A percentile compares a stretch with the other conserved stretches of the same genome.
Evolutionary conservation across 2,329 filamentous ascomycete genomes (phyloP).

Genomic region (Acrocalymma vagum): DNA sequence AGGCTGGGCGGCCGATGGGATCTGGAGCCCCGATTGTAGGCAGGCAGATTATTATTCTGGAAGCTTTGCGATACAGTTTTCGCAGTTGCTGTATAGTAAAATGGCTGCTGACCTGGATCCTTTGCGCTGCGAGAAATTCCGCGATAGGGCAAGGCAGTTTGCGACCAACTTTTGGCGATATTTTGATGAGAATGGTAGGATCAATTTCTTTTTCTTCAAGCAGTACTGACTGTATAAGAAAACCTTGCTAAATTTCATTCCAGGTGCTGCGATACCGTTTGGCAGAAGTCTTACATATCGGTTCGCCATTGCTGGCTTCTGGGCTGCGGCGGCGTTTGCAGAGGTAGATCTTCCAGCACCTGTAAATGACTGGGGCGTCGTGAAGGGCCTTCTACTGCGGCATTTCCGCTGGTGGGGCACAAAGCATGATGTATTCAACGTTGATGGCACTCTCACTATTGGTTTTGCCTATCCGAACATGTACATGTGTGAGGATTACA

Average conservation of each 20-base stretch:
- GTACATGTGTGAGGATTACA: conserved; percentile 66
- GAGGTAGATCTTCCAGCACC: conserved; percentile 51
- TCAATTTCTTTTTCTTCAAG: neutral
- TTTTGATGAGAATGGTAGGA: conserved; percentile 56
- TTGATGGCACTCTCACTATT: conserved; percentile 61
- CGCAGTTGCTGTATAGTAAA: conserved; percentile 57
- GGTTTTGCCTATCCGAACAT: conserved; percentile 60
- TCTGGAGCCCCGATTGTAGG: conserved; percentile 48
- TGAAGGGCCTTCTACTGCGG: conserved; percentile 60
- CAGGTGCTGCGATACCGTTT: conserved; percentile 62
- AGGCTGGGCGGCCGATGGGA: conserved; percentile 60
- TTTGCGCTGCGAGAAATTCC: conserved; percentile 48
- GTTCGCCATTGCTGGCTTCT: conserved; percentile 61
- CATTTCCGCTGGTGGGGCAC: conserved; percentile 61
- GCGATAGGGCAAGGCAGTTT: conserved; percentile 52
- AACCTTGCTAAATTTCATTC: neutral
- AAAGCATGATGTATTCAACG: conserved; percentile 54
- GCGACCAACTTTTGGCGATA: conserved; percentile 56
- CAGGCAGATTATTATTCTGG: conserved; percentile 64
- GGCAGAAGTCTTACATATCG: conserved; percentile 62
- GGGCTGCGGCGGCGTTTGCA: conserved; percentile 55
- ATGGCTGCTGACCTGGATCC: conserved; percentile 55
- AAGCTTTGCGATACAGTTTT: conserved; percentile 63
- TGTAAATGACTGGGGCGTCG: conserved; percentile 46
- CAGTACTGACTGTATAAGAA: neutral